Evolutionary conservation across 768 basidiomycete genomes (phyloP).

Genomic region (Naganishia antarctica): DNA sequence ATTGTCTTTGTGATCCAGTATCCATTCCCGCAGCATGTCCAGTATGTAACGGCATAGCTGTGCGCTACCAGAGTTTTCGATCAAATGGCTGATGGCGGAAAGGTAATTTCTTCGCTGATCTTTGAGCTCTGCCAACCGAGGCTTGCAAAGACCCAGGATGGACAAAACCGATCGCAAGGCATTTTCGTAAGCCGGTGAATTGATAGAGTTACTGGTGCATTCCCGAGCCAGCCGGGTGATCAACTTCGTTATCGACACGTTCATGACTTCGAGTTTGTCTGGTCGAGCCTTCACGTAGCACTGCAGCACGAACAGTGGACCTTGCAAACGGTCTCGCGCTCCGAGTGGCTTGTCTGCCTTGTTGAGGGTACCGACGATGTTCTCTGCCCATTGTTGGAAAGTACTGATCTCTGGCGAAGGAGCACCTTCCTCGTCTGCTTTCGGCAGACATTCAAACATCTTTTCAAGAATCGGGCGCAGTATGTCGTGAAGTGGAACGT

Average conservation of each 20-base stretch:
- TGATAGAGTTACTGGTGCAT: slow-evolving; percentile 59
- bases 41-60: slow-evolving; percentile 77
- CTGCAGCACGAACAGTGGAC: slow-evolving; percentile 79
- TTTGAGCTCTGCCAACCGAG: slow-evolving; percentile 70
- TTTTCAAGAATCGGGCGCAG: slow-evolving; percentile 77
- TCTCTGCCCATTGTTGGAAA: slow-evolving; percentile 35
- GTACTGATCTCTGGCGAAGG: slow-evolving; percentile 17
- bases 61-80: slow-evolving; percentile 81
- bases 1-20: slow-evolving; percentile 70
- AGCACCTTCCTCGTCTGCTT: slow-evolving; percentile 66
- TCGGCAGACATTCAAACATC: slow-evolving; percentile 68
- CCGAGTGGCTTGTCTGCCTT: slow-evolving; percentile 46
- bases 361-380: slow-evolving; percentile 33
- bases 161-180: slow-evolving; percentile 58
- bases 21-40: slow-evolving; percentile 81
- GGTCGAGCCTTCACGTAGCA: slow-evolving; percentile 74
- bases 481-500: slow-evolving; percentile 71
- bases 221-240: slow-evolving; percentile 82
- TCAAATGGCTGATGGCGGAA: slow-evolving; percentile 68
- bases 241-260: slow-evolving; percentile 69
- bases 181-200: slow-evolving; percentile 19
- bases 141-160: slow-evolving; percentile 81
- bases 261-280: slow-evolving; percentile 76
- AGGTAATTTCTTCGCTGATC: slow-evolving; percentile 81
- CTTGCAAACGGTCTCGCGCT: slow-evolving; percentile 54